Evolutionary conservation across 2,329 filamentous ascomycete genomes (phyloP).

Genomic region (Ampelomyces quisqualis): DNA sequence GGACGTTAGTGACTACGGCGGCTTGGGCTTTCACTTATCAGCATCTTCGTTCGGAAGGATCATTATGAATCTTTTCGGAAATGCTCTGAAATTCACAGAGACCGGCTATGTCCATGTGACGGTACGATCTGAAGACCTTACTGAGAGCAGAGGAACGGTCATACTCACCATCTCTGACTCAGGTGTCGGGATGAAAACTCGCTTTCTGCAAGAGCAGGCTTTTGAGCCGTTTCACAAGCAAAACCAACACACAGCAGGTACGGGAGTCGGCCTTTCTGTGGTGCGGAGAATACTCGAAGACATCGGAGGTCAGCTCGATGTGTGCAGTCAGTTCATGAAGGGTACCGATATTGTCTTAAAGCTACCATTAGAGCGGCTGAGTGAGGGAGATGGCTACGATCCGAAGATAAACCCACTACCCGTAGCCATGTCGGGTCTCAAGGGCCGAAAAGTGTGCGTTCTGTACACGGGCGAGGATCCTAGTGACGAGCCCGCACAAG

Average conservation of each 20-base stretch:
- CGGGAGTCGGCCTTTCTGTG: constrained; percentile 26
- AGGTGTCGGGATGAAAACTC: constrained; percentile 27
- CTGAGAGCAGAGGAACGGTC: constrained; percentile 5
- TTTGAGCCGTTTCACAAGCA: constrained; percentile 36
- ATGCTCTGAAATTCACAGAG: constrained; percentile 35
- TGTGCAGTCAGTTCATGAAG: constrained; percentile 9
- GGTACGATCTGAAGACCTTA: constrained; percentile 10
- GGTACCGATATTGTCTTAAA: constrained; percentile 10
- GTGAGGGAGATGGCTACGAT: neutral
- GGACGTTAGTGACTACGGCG: constrained; percentile 17
- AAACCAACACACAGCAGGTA: constrained; percentile 21
- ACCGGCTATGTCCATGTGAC: constrained; percentile 25
- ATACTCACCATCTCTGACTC: constrained; percentile 37
- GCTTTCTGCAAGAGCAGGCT: constrained; percentile 25
- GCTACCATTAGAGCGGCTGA: constrained; percentile 4
- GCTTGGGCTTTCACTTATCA: constrained; percentile 46
- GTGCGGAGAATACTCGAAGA: constrained; percentile 23
- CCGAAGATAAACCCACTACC: constrained; percentile 5
- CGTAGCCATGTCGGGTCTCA: constrained; percentile 7
- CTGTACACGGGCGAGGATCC: constrained; percentile 3
- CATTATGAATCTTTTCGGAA: constrained; percentile 35
- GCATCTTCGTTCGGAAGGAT: constrained; percentile 29
- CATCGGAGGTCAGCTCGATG: constrained; percentile 20
- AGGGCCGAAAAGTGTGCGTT: constrained; percentile 20
- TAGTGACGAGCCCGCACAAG: neutral